A percentile compares a stretch with the other conserved stretches of the same genome.
These are phyloP conservation scores for Ajuga reptans DNA, from an alignment of 305 asterid species.

Conservation along the genomic window DNA sequence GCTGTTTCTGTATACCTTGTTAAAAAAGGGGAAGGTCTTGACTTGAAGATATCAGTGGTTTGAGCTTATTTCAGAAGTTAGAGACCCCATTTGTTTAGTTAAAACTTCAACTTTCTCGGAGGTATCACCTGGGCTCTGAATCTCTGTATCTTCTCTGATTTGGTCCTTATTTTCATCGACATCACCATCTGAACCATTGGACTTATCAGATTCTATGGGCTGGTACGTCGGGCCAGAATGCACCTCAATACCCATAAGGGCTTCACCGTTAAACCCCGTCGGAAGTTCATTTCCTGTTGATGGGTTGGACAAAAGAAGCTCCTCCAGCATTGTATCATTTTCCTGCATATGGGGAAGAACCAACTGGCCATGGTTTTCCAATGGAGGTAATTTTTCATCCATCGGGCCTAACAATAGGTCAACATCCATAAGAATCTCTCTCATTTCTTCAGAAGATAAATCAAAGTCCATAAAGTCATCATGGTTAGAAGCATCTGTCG, in stretches of 20 bases:
- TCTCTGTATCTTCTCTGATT: constrained; percentile 9
- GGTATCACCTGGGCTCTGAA: constrained; percentile 1
- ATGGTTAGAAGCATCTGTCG: constrained; percentile 25
- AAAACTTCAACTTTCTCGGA: constrained; percentile 34
- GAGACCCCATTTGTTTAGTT: constrained; percentile 36
- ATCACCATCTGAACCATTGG: constrained; percentile 19
- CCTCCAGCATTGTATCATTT: constrained; percentile 52
- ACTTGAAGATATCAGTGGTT: neutral
- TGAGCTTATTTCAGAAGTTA: constrained; percentile 27
- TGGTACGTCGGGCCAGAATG: constrained; percentile 16
- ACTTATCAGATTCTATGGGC: constrained; percentile 14
- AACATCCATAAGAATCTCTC: constrained; percentile 51
- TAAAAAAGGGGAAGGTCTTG: neutral
- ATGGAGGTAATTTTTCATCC: constrained; percentile 39
- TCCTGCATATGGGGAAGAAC: constrained; percentile 46
- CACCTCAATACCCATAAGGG: constrained; percentile 9
- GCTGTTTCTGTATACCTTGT: neutral
- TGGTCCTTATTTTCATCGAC: constrained; percentile 15
- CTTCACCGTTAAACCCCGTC: constrained; percentile 23
- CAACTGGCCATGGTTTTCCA: constrained; percentile 40
- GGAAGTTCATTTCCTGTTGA: constrained; percentile 24
- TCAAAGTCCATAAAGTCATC: constrained; percentile 57
- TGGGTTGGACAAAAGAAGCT: constrained; percentile 53
- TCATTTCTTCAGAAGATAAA: constrained; percentile 55
- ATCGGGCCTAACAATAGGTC: constrained; percentile 40